Base-by-base conservation (phyloP, 345 rosid genomes). In the Ceriops tagal region DNA sequence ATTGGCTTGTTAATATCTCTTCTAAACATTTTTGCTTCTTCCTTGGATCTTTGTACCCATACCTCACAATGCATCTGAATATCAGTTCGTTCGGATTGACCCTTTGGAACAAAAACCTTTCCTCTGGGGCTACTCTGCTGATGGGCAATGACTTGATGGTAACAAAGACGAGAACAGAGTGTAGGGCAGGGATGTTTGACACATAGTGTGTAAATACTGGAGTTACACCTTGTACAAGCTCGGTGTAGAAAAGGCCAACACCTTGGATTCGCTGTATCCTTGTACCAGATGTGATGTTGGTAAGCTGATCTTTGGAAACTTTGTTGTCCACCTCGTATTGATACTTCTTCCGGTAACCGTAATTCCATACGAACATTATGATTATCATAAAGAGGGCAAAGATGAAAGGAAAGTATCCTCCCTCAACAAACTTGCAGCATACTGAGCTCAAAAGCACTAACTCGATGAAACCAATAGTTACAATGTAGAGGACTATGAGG, bases 361-460 rank as follows among this genome's bases (percentile, higher is more conserved):
- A 24, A 21, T 75, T 79, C 87, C 92, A 83, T 6, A 76, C 61
- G 53, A 68, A 82, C 89, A 79, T 85, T n/a, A 83, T 51, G 0
- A 60, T n/a, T 72, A 84, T 76, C 13, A 82, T 49, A 15, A 71
- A 3, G 0, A 68, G n/a, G 7, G 82, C 79, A 22, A 87, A 83
- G 1, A 73, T 62, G 6, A 87, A 34, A 0, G 88, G 92, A 24
- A 85, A 66, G 61, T 85, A 85, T 1, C 86, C 89, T 68, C 89
- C 82, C 8, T 70, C 78, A 24, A 58, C 35, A 47, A 83, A 82
- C 65, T 84, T 87, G 84, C 77, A 79, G 3, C 82, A 80, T 18
- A 81, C 86, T 0, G 89, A 80, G 63, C 84, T 88, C 43, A 82
- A 34, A 58, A 75, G 82, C 9, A 75, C 0, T 1, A 80, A 39